Evolutionary conservation across 2,329 filamentous ascomycete species (phyloP), one percentile per base, ranked within the genome.

Genomic region (Fusarium xyrophilum): DNA sequence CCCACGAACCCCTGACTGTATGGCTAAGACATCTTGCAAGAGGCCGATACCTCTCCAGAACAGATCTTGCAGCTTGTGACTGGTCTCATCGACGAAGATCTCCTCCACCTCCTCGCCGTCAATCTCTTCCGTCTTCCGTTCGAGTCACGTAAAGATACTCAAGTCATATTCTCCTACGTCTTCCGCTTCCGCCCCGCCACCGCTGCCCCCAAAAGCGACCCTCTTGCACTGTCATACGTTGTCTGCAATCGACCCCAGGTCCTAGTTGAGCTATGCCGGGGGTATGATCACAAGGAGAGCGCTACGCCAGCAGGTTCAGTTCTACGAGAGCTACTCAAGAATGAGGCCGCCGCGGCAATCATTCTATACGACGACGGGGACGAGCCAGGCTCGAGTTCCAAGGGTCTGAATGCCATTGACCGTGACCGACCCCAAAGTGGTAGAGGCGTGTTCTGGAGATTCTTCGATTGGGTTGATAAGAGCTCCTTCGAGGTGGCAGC

Each of bases 381-480:
- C 42, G 86, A 89, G 64, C 82, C 84, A 27, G 89, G 90, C 32
- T 92, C 91, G 57, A 90, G 88, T 71, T 87, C 88, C n/a, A 89
- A 93, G 68, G 91, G 93, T 42, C 84, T 97, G 39, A 89, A 86
- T 53, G 89, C 88, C 25, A 92, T 97, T 66, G 91, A 96, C 74
- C 88, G 91, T 47, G 90, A 93, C 63, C 81, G 88, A 40, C 88
- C 87, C 35, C 91, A 96, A 73, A 91, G 87, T 47, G 94, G 94
- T 15, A 86, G 89, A 44, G 95, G 95, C 6, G 89, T 97, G 4
- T 97, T 99, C 78, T 99, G 96, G 96, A 90, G 88, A 47, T 98
- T 98, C 81, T 98, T 99, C 76, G 89, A 91, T 65, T 99, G 95
- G 93, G 97, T 99, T 74, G 94, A 98, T 81, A 93, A 93, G 80